A percentile compares a stretch with the other conserved stretches of the same genome.
Conservation (phyloP, 2,329 filamentous ascomycete species). For the Akanthomyces uredinophilus region DNA sequence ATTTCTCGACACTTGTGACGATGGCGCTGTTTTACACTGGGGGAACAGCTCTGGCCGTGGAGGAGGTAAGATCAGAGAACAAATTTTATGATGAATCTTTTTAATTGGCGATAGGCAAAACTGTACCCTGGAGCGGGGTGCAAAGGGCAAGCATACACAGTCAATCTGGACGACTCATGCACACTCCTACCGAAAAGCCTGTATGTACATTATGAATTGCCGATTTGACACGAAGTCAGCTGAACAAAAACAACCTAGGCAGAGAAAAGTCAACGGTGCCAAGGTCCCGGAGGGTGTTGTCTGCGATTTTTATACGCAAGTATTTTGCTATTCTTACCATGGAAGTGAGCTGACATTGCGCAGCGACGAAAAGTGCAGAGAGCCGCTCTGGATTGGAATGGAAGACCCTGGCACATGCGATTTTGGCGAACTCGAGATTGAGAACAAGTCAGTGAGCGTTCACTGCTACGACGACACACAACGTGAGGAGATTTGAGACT, state of each 20-base stretch:
- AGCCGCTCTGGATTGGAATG: neutral
- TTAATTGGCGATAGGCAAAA: neutral
- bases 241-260: neutral
- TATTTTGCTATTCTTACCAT: too few species aligned
- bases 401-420: neutral
- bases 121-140: neutral
- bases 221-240: neutral
- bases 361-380: neutral
- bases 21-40: neutral
- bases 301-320: neutral
- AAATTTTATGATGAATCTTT: too few species aligned
- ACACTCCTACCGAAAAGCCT: neutral
- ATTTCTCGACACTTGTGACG: neutral
- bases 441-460: neutral
- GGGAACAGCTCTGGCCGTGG: neutral
- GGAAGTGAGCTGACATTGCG: slow-evolving; percentile 24
- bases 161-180: neutral
- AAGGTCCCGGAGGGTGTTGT: neutral
- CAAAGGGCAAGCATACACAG: neutral
- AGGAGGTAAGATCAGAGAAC: neutral
- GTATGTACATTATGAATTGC: neutral
- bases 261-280: neutral
- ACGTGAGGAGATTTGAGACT: neutral
- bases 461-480: neutral
- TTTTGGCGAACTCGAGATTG: neutral